phyloP scores from a whole-genome alignment of 192 early-diverging fungal species.

The Bifiguratus adelaidae region DNA sequence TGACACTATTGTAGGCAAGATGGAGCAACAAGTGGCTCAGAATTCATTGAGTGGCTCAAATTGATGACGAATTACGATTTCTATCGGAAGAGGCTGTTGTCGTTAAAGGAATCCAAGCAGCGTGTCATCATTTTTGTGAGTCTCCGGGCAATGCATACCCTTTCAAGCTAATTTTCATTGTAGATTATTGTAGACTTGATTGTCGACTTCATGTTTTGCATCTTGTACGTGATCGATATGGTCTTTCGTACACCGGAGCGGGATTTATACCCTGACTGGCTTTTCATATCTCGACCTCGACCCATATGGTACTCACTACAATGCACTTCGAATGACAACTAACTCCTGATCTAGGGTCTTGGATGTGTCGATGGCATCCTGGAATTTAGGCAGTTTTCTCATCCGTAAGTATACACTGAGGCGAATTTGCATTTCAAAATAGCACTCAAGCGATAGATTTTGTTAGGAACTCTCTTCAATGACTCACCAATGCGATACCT shows the following conservation, averaged over 20 bases:
- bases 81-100: background rate
- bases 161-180: background rate
- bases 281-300: conserved; percentile 38
- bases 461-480: conserved; percentile 7
- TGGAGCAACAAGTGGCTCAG: too few species aligned
- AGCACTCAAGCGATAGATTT: background rate
- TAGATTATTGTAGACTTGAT: conserved; percentile 42
- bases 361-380: conserved; percentile 9
- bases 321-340: background rate
- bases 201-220: conserved; percentile 42
- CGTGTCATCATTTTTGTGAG: background rate
- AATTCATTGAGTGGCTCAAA: background rate
- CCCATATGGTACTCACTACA: conserved; percentile 18
- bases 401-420: conserved; percentile 10
- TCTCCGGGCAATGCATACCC: background rate
- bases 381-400: conserved; percentile 16
- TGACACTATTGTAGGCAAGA: too few species aligned
- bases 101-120: background rate
- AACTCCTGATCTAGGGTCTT: conserved; percentile 6
- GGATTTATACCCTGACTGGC: conserved; percentile 28
- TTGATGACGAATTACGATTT: background rate
- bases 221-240: conserved; percentile 48
- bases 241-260: conserved; percentile 21
- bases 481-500: conserved; percentile 15
- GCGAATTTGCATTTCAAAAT: background rate